A percentile compares a stretch with the other conserved stretches of the same genome.
Conservation (phyloP, 2,329 filamentous ascomycete genomes). For the Capronia coronata region DNA sequence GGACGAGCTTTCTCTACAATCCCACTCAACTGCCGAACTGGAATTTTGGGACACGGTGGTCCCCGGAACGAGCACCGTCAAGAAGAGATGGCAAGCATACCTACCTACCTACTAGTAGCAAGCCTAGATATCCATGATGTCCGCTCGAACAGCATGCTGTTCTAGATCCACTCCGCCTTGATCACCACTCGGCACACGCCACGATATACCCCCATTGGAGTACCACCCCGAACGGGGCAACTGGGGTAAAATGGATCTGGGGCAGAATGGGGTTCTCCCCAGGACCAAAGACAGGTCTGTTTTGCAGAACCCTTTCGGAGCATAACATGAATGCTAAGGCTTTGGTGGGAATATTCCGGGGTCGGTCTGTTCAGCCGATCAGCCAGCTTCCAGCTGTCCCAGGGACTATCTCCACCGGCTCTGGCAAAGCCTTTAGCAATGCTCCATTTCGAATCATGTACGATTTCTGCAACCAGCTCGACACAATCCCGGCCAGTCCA, state of each 20-base stretch:
- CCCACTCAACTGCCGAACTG: not conserved
- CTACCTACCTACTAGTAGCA: too few species aligned
- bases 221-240: not conserved
- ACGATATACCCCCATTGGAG: not conserved
- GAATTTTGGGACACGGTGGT: not conserved
- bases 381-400: not conserved
- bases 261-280: not conserved
- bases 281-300: too few species aligned
- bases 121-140: too few species aligned
- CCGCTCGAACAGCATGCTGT: too few species aligned
- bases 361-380: not conserved
- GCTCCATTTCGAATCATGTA: not conserved
- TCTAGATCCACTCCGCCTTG: not conserved
- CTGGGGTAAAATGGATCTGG: conserved; percentile 1
- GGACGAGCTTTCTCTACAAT: not conserved
- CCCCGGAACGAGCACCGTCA: not conserved
- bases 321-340: not conserved
- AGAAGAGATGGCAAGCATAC: not conserved
- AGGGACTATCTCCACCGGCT: not conserved
- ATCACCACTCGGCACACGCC: too few species aligned
- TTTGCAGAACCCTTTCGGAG: not conserved
- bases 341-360: conserved; percentile 5
- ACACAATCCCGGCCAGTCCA: not conserved
- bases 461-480: not conserved
- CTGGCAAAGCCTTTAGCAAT: not conserved